phyloP scores from a whole-genome alignment of 352 stramenopile species.

The Phytophthora melonis region DNA sequence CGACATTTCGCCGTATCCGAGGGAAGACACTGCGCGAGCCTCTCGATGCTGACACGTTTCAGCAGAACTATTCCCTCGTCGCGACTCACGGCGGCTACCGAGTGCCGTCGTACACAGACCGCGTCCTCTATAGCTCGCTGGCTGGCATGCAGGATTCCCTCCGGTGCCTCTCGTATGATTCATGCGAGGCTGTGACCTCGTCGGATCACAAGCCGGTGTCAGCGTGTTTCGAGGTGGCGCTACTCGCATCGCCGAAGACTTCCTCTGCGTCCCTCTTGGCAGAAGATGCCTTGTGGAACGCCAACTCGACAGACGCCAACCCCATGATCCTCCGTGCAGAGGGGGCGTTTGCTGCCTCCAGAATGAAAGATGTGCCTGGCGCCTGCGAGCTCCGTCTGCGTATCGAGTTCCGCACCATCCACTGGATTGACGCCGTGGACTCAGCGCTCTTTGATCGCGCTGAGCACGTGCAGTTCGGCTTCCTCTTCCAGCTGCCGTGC shows the following conservation, averaged over 20 bases:
- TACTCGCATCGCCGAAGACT: conserved; percentile 18
- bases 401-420: conserved; percentile 76
- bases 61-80: conserved; percentile 72
- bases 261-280: conserved; percentile 19
- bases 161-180: conserved; percentile 77
- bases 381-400: conserved; percentile 68
- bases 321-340: conserved; percentile 50
- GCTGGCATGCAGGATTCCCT: conserved; percentile 62
- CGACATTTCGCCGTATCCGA: conserved; percentile 81
- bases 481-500: conserved; percentile 82
- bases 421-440: conserved; percentile 75
- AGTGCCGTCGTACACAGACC: conserved; percentile 92
- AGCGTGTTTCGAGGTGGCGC: conserved; percentile 64
- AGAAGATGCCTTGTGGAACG: conserved; percentile 47
- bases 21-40: conserved; percentile 51
- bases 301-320: conserved; percentile 55
- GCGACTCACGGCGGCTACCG: conserved; percentile 68
- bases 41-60: conserved; percentile 44
- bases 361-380: conserved; percentile 74
- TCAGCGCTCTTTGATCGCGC: conserved; percentile 67
- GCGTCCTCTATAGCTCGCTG: conserved; percentile 86
- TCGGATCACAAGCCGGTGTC: conserved; percentile 90
- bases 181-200: conserved; percentile 73
- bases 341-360: conserved; percentile 28
- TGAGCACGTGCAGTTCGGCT: conserved; percentile 75